phyloP scores from a whole-genome alignment of 1,139 yeast species.

The Geotrichum reessii region DNA sequence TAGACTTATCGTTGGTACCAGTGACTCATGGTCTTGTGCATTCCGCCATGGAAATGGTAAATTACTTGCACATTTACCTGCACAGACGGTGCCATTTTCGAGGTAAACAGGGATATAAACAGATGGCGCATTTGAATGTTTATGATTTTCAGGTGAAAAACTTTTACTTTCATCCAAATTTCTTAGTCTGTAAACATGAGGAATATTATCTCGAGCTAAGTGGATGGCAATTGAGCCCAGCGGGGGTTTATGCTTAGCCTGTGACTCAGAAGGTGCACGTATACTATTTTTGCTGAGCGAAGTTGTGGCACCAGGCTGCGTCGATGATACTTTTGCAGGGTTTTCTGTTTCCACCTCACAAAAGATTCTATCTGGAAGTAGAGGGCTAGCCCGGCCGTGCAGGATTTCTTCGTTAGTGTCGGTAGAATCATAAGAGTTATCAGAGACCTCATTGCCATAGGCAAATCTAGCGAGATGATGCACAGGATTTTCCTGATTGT shows the following conservation, averaged over 20 bases:
- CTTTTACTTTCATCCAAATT: background rate
- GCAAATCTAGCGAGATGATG: background rate
- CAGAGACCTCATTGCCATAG: slow-evolving; percentile 12
- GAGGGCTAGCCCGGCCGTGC: slow-evolving; percentile 7
- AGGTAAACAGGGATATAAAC: background rate
- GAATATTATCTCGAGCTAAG: slow-evolving; percentile 6
- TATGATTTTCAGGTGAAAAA: background rate
- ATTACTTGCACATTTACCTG: background rate
- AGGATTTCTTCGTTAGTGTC: background rate
- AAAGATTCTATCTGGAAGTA: slow-evolving; percentile 9
- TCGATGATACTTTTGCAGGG: background rate
- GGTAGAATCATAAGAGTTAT: slow-evolving; percentile 9
- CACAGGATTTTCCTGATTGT: background rate
- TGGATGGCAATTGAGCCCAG: background rate
- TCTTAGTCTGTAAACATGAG: slow-evolving; percentile 9
- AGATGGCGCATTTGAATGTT: background rate
- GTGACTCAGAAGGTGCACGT: background rate
- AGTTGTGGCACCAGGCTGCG: background rate
- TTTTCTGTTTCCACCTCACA: background rate
- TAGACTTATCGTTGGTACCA: background rate
- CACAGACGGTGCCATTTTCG: background rate
- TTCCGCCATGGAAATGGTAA: background rate
- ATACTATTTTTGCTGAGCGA: background rate
- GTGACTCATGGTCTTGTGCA: background rate
- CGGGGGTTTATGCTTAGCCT: background rate